Base-by-base conservation (phyloP, 176 grass and related monocot species). In the Bonia amplexicaulis region DNA sequence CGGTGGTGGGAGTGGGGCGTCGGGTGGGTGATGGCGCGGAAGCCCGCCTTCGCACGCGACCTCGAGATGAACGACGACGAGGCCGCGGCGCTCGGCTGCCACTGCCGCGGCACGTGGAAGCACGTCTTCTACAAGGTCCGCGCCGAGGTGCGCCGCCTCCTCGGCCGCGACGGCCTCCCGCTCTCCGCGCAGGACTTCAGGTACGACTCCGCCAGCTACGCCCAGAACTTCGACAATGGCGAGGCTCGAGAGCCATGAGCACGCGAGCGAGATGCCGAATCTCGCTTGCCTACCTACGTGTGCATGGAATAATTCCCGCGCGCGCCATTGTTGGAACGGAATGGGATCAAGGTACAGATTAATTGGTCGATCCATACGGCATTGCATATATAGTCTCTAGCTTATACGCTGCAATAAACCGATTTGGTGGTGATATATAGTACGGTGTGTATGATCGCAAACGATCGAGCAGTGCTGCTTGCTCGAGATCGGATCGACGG, bases 141-240 rank as follows among this genome's bases (percentile, higher is more conserved):
- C 82, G 87, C 93, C 55, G 90, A 92, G 71, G 81, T 90, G 31
- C 62, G 86, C 4, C 91, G 94, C 47, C 78, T 96, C 39, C 69
- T 94, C 37, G 86, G 97, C 3, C 89, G 91, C 62, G 87, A 94
- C 67, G 80, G 82, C 3, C 86, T 76, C 4, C 88, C 92, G 67
- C 90, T 84, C 12, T 65, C 86, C 80, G 72, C 88, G 44, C 88
- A 90, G 44, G 87, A 84, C 59, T 99, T 96, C 76, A 45, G 91
- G 60, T 94, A 99, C 45, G 96, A 99, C 71, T 96, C 96, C 40
- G 84, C 94, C 69, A 99, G 88, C 85, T 99, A 96, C 80, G 84
- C 84, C 0, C 89, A 96, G 41, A 96, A 96, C 80, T 96, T 99
- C 72, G 97, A 99, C 80, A 80, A 94, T 25, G 91, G 91, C 67